Evolutionary conservation across 768 basidiomycete genomes (phyloP), one percentile per base, ranked within the genome.

Genomic region (Suillus spraguei): DNA sequence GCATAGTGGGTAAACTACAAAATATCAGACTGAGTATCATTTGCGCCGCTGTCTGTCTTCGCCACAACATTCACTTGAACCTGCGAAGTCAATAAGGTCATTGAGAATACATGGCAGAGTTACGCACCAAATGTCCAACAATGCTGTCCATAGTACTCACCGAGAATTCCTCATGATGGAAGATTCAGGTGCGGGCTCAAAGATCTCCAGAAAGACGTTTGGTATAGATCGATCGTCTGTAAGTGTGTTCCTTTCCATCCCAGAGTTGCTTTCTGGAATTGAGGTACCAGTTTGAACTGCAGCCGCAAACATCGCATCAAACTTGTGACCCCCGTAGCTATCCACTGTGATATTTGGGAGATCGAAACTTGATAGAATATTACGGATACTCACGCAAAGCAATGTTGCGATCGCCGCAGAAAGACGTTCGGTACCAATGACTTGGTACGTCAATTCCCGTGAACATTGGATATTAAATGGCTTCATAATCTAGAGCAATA

Each of bases 241-340:
- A 32, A 54, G 16, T 46, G 20, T 41, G 49, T 16, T 42, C 60
- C n/a, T 28, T 38, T 11, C 60, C 32, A 11, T 44, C 22, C 22
- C 64, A 56, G 5, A 73, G 49, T n/a, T 20, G 64, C 8, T 33
- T 50, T 28, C 68, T 71, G 4, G 67, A 39, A 17, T 72, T 72
- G 44, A 73, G 61, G 32, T 1, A 54, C 20, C n/a, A 10, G 36
- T 17, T 52, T 33, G 39, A 24, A n/a, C 28, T 55, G 32, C n/a
- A 17, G 22, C 17, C 13, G 6, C 7, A 39, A n/a, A 54, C 13
- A 16, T 2, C 16, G 36, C 36, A 38, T 38, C 8, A 38, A 9
- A 28, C 36, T 1, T 14, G 16, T 5, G 38, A 65, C 72, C 6
- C 60, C 73, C 72, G 66, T 73, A 17, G 72, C 72, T 42, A 72